phyloP scores from a whole-genome alignment of 176 grass and related monocot genomes.

The Bolboschoenus planiculmis region DNA sequence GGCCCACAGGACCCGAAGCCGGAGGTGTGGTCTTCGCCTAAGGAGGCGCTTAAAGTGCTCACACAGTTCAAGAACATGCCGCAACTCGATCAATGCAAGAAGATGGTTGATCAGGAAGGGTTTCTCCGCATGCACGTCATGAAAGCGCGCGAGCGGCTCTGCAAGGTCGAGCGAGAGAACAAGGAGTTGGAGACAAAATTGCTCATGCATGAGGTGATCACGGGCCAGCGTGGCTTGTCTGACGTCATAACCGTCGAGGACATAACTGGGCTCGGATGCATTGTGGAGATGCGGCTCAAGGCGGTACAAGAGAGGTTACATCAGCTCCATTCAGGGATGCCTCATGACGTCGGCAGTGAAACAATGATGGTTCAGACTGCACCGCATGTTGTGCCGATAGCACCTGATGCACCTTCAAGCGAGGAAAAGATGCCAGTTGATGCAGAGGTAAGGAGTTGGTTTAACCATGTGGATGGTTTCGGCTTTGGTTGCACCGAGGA shows the following conservation, averaged over 20 bases:
- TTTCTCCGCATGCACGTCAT: not conserved
- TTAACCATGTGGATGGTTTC: not conserved
- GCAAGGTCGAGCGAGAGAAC: conserved; percentile 17
- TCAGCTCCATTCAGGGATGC: not conserved
- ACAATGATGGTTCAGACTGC: not conserved
- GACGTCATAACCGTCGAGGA: not conserved
- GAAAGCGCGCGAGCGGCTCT: not conserved
- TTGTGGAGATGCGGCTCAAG: not conserved
- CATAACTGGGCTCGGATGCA: not conserved
- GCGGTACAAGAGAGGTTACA: not conserved
- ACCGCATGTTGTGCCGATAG: not conserved
- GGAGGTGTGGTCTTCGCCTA: conserved; percentile 22
- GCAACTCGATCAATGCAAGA: conserved; percentile 18
- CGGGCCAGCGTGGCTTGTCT: not conserved
- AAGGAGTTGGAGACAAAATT: conserved; percentile 18
- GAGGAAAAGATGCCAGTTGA: not conserved
- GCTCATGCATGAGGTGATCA: conserved; percentile 22
- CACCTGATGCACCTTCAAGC: not conserved
- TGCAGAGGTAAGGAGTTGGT: conserved; percentile 6
- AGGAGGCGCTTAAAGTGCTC: not conserved
- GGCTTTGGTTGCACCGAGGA: not conserved
- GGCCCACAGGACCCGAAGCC: conserved; percentile 9
- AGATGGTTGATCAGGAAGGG: conserved; percentile 14
- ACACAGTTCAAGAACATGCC: conserved; percentile 21
- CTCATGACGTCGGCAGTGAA: not conserved